Base-by-base conservation (phyloP, 2,329 filamentous ascomycete species). In the Hymenoscyphus scutula region DNA sequence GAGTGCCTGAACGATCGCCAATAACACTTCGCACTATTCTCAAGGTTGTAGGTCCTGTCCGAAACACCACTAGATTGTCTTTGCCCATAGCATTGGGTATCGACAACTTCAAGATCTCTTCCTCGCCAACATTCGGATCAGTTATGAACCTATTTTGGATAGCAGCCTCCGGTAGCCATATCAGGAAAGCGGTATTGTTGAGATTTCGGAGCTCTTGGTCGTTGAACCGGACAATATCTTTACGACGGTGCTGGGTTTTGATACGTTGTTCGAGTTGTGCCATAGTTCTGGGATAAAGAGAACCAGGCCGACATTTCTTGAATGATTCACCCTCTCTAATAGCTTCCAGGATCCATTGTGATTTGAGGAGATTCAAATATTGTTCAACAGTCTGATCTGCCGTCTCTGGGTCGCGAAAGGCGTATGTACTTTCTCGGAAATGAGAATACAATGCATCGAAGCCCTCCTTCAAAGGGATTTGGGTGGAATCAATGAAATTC, bases 281-380 rank as follows among this genome's bases (percentile, higher is more conserved):
- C 13, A 64, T 37, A 3, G 58, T 58, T 51, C 62, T 48, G 41
- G 53, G 58, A 48, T 58, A 64, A 11, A 64, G 34, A 8, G 62
- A 64, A 15, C 41, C 54, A 8, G 54, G 54, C 8, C 54, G 54
- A n/a, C 45, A 53, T 45, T 48, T 25, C 29, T 41, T 38, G 34
- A 58, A 61, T 8, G 45, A 25, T 23, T 58, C 54, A 1, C 62
- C 45, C 32, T 30, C 54, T 17, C 48, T 51, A 1, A 64, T 29
- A 27, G 34, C 53, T 34, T 58, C 25, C 13, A 64, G 37, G 4
- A 64, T 15, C 62, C 62, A 64, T 48, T 61, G 58, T 38, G 34
- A 53, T 51, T 64, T 64, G 7, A 60, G 53, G 6, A 64, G 55
- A 32, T 64, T 64, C 29, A 64, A 32, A 54, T 61, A 58, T 48